phyloP scores from a whole-genome alignment of 139 green algal species.

The Chlorella vulgaris region DNA sequence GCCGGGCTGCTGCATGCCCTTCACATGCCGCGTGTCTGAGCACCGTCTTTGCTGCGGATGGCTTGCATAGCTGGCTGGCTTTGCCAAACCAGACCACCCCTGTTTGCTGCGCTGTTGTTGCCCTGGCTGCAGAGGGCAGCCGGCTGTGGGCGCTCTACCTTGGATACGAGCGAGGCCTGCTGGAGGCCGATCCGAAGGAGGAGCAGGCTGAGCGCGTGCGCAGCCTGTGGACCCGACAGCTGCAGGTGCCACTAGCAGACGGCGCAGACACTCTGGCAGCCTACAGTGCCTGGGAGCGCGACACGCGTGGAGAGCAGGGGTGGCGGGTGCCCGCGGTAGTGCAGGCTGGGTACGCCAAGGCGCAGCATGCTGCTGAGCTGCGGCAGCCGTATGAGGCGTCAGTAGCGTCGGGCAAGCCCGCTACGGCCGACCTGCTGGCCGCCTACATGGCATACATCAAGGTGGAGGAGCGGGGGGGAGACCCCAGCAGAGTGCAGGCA shows the following conservation, averaged over 20 bases:
- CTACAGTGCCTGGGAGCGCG: constrained; percentile 71
- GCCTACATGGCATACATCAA: constrained; percentile 81
- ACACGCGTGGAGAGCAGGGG: not conserved
- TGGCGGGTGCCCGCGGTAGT: constrained; percentile 7
- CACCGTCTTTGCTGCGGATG: too few relatives aligned
- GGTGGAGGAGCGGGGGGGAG: constrained; percentile 54
- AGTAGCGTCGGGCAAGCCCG: constrained; percentile 38
- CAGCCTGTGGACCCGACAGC: constrained; percentile 67
- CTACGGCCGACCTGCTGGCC: constrained; percentile 68
- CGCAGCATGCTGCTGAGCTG: constrained; percentile 48
- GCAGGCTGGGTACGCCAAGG: constrained; percentile 41
- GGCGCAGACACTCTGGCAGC: constrained; percentile 47
- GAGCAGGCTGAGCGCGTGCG: constrained; percentile 65
- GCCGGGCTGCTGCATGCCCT: too few relatives aligned
- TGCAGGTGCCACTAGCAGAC: constrained; percentile 63
- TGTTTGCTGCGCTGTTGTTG: not conserved
- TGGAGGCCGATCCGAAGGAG: not conserved
- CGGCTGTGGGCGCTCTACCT: constrained; percentile 67
- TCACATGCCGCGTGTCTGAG: not conserved
- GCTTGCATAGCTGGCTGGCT: too few relatives aligned
- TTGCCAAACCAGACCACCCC: too few relatives aligned
- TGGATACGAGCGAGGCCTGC: constrained; percentile 25
- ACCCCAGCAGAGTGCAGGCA: constrained; percentile 60
- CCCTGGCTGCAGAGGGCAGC: constrained; percentile 42
- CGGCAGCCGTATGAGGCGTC: constrained; percentile 62